phyloP scores from a whole-genome alignment of 352 stramenopile species.

The Blastocystis sp. region DNA sequence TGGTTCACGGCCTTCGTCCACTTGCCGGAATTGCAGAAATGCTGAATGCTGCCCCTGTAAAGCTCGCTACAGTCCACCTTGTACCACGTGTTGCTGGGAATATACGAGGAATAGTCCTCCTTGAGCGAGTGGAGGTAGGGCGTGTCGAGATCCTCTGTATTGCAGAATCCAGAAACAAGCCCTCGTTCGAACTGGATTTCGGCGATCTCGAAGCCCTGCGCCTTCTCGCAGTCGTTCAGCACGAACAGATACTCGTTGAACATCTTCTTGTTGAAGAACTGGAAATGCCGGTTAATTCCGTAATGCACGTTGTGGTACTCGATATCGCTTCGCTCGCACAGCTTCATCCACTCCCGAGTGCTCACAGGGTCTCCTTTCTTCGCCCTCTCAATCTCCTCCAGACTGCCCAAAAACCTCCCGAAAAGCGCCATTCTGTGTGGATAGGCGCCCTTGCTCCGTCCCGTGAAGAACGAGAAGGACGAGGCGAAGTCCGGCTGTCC shows the following conservation, averaged over 20 bases:
- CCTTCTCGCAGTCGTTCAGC: slow-evolving; percentile 19
- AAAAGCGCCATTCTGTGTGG: slow-evolving; percentile 19
- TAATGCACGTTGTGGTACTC: neutral
- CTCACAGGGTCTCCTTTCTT: slow-evolving; percentile 1
- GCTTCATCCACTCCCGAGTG: slow-evolving; percentile 16
- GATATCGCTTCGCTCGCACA: neutral
- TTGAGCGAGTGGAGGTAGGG: too few relatives aligned
- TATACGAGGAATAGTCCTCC: slow-evolving; percentile 10
- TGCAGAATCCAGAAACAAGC: slow-evolving; percentile 37
- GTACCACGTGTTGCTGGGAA: slow-evolving; percentile 43
- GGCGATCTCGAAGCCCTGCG: slow-evolving; percentile 28
- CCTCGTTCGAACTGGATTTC: slow-evolving; percentile 2
- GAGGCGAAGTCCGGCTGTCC: slow-evolving; percentile 36
- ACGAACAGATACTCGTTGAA: slow-evolving; percentile 29
- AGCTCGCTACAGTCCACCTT: neutral
- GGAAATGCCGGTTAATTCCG: neutral
- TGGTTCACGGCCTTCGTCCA: slow-evolving; percentile 22
- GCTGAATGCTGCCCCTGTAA: slow-evolving; percentile 8
- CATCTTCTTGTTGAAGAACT: neutral
- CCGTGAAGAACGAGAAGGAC: slow-evolving; percentile 11
- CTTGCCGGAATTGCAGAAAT: slow-evolving; percentile 38
- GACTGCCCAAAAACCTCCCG: neutral
- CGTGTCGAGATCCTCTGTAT: neutral
- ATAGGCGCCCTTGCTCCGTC: slow-evolving; percentile 24
- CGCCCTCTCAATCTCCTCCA: slow-evolving; percentile 35